phyloP scores from a whole-genome alignment of 495 filamentous ascomycete species.

The Daldinia decipiens region DNA sequence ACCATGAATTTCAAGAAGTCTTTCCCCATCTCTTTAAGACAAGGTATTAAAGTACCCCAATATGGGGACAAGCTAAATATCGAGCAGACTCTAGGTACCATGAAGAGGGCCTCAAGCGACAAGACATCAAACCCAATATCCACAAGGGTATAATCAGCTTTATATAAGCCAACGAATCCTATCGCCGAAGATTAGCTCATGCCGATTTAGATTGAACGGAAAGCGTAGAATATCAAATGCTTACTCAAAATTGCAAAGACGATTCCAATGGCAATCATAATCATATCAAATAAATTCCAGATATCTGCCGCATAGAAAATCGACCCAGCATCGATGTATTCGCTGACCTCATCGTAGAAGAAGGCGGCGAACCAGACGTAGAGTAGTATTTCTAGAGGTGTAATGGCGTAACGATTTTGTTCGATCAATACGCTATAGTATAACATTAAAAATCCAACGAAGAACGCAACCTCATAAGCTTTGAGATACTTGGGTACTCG shows the following conservation, averaged over 20 bases:
- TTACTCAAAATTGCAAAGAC: constrained; percentile 77
- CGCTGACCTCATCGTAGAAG: constrained; percentile 85
- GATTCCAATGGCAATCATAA: constrained; percentile 83
- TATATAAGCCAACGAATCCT: constrained; percentile 79
- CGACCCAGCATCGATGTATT: constrained; percentile 83
- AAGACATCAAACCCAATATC: constrained; percentile 88
- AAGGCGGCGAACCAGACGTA: constrained; percentile 84
- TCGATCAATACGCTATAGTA: constrained; percentile 86
- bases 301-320: constrained; percentile 88
- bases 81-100: constrained; percentile 90
- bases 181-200: constrained; percentile 9
- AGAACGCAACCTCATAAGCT: constrained; percentile 87
- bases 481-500: constrained; percentile 94
- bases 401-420: constrained; percentile 60
- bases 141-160: constrained; percentile 68
- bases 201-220: constrained; percentile 19
- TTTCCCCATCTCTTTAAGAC: constrained; percentile 93
- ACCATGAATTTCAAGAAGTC: constrained; percentile 92
- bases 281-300: constrained; percentile 90
- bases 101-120: constrained; percentile 86
- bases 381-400: constrained; percentile 62
- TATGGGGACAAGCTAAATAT: constrained; percentile 89
- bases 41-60: constrained; percentile 87
- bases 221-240: constrained; percentile 66
- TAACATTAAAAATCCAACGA: constrained; percentile 78